Conservation (phyloP, 768 basidiomycete species). For the Agaricus bisporus region DNA sequence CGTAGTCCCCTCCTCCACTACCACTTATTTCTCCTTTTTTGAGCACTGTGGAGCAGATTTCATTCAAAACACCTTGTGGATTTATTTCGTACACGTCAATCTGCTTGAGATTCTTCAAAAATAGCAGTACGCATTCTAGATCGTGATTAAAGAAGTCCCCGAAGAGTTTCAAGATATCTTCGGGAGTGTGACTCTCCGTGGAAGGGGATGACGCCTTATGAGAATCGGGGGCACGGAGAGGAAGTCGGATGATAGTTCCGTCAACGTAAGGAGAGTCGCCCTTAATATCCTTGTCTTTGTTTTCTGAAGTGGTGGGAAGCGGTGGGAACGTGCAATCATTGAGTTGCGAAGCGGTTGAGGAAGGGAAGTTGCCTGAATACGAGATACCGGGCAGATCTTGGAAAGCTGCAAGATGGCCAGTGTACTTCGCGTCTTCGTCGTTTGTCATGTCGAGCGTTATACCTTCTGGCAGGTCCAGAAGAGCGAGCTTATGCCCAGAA, state of each 20-base stretch:
- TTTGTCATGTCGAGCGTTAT: constrained; percentile 16
- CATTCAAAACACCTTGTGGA: constrained; percentile 14
- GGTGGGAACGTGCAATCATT: neutral
- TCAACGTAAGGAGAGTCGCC: constrained; percentile 14
- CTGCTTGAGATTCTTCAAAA: constrained; percentile 30
- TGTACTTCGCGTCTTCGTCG: neutral
- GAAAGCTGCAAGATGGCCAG: constrained; percentile 3
- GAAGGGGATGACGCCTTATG: constrained; percentile 21
- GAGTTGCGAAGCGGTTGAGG: neutral
- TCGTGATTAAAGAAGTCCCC: constrained; percentile 32
- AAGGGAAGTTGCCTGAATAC: neutral
- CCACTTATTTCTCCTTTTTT: neutral
- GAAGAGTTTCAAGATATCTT: constrained; percentile 31
- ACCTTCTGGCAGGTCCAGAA: constrained; percentile 38
- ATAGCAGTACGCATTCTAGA: constrained; percentile 32
- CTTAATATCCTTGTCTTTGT: neutral
- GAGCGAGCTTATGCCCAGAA: constrained; percentile 29
- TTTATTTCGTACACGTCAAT: constrained; percentile 34
- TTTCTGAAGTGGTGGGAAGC: constrained; percentile 15
- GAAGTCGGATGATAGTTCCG: constrained; percentile 41
- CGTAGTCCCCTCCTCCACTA: neutral
- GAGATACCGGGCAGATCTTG: neutral
- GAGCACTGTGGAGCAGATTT: neutral
- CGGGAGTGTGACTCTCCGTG: constrained; percentile 17
- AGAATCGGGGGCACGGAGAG: constrained; percentile 29